A percentile compares a stretch with the other conserved stretches of the same genome.
These are phyloP conservation scores for Trichoderma sp. DNA, from an alignment of 2,329 filamentous ascomycete genomes.

Conservation along the genomic window DNA sequence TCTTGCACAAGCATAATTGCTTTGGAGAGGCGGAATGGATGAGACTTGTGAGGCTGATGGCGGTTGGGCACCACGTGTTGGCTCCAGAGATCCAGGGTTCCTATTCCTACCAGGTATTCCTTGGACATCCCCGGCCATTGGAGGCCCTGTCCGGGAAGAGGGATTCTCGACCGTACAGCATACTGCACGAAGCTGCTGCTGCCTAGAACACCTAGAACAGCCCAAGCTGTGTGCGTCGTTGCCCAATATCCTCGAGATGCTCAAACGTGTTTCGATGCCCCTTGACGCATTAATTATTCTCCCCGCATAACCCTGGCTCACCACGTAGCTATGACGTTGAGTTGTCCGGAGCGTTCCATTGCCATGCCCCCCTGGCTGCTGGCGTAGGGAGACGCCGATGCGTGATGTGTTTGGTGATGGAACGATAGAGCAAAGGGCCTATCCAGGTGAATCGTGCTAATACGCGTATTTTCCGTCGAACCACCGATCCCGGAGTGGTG, in stretches of 20 bases:
- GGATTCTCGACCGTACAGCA: neutral
- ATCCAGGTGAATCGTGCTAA: neutral
- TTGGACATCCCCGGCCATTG: neutral
- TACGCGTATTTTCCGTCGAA: neutral
- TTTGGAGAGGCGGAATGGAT: neutral
- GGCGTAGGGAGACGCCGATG: neutral
- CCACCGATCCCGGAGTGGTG: neutral
- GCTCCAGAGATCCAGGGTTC: neutral
- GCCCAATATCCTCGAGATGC: neutral
- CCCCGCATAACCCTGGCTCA: conserved; percentile 1
- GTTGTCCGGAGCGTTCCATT: neutral
- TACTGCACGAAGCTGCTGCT: neutral
- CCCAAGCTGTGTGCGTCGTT: neutral
- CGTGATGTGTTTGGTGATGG: neutral
- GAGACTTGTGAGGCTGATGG: neutral
- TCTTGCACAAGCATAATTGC: neutral
- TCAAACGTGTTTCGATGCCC: neutral
- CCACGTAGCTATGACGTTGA: conserved; percentile 12
- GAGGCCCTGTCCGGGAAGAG: neutral
- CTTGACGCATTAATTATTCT: neutral
- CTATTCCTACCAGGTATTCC: no score
- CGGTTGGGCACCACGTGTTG: neutral
- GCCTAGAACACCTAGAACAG: neutral
- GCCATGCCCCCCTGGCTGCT: neutral
- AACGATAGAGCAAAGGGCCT: neutral